A percentile compares a stretch with the other conserved stretches of the same genome.
These are phyloP conservation scores for Serendipita indica DNA, from an alignment of 768 basidiomycete species.

Conservation along the genomic window DNA sequence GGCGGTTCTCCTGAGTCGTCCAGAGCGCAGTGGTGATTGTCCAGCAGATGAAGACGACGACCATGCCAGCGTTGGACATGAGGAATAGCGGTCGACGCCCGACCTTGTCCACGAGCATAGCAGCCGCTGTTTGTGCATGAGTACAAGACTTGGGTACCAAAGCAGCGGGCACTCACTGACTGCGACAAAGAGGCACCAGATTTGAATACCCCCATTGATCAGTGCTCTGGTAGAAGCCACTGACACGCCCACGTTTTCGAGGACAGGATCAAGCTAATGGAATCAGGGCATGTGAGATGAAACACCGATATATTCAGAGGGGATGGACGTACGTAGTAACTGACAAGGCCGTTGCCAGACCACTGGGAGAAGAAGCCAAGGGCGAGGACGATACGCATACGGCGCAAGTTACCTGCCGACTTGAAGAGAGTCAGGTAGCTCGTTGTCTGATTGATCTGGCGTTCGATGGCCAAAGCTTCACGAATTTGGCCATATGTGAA, in stretches of 20 bases:
- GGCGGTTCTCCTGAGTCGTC: conserved; percentile 19
- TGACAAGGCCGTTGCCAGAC: conserved; percentile 23
- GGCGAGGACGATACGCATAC: conserved; percentile 51
- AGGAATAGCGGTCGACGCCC: conserved; percentile 60
- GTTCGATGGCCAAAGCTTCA: conserved; percentile 50
- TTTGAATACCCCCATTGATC: conserved; percentile 50
- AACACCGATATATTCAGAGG: not conserved
- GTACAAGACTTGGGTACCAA: conserved; percentile 17
- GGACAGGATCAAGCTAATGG: conserved; percentile 57
- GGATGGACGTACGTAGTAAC: conserved; percentile 21
- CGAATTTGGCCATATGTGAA: conserved; percentile 57
- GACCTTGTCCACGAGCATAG: conserved; percentile 50
- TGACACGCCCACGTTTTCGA: conserved; percentile 48
- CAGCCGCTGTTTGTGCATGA: too few species aligned
- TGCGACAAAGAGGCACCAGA: conserved; percentile 50
- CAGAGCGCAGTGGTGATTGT: conserved; percentile 33
- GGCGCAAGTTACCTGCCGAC: conserved; percentile 51
- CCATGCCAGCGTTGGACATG: conserved; percentile 44
- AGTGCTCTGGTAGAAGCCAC: conserved; percentile 37
- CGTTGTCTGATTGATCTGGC: conserved; percentile 35
- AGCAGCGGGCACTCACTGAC: conserved; percentile 4
- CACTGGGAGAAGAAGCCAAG: conserved; percentile 62
- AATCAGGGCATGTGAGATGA: conserved; percentile 19
- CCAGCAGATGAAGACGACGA: conserved; percentile 45
- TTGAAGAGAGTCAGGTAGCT: conserved; percentile 39